Base-by-base conservation (phyloP, 495 filamentous ascomycete species). In the Durotheca rogersii region DNA sequence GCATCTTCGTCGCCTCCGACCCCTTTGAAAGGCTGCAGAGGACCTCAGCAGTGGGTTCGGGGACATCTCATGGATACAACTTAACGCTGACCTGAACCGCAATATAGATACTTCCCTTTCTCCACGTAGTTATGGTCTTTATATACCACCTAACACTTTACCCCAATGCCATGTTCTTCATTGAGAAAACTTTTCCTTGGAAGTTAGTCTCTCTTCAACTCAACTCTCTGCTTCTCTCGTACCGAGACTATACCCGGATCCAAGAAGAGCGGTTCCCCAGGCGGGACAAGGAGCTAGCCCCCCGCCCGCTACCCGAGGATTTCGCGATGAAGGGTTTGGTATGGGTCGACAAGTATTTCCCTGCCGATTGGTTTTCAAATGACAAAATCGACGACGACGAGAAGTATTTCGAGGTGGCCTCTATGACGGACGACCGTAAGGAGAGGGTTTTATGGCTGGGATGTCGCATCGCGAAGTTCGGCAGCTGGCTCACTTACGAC, bases 271-370 rank as follows among this genome's bases (percentile, higher is more conserved):
- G 56, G 0, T 86, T 88, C 36, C 84, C 80, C 0, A 52, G 62
- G 35, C 62, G 74, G 4, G 72, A 81, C 2, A 76, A 82, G 32
- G 77, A 72, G 16, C 61, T 60, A 10, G 36, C 42, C 6, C 70
- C 60, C 6, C 71, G 79, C n/a, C 89, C 89, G 3, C 63, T 96
- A 0, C 84, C 89, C 0, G 93, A 96, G 53, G 93, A 98, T 53
- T 96, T 82, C 50, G 72, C 83, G 0, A 81, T 95, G 44, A 79
- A 86, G 4, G 93, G 91, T 0, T 78, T 91, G 14, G 60, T 84
- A 2, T 95, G 85, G 82, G 80, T 78, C 3, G 76, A 82, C 32
- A 61, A 68, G 7, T 88, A 90, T 47, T 93, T 83, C 44, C 88
- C 88, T 0, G 53, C 71, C 0, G 64, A 71, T 1, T 96, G 85